Evolutionary conservation across 108 stramenopile species (phyloP).

Genomic region (Skeletonema tropicum): DNA sequence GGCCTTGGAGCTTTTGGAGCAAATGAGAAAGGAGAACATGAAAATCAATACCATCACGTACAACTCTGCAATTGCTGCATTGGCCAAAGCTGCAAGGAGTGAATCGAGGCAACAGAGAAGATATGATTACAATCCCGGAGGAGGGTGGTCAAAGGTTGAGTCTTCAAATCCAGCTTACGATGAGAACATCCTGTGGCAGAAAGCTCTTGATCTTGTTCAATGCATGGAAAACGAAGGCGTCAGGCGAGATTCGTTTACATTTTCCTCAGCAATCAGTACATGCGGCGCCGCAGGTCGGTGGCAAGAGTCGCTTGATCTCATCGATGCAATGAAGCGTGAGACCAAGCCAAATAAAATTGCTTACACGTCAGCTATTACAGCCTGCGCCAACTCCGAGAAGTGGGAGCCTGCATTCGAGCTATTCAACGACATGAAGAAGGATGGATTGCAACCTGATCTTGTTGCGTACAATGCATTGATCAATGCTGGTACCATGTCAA

Average conservation of each 20-base stretch:
- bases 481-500: slow-evolving; percentile 66
- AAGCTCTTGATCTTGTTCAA: slow-evolving; percentile 58
- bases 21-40: slow-evolving; percentile 68
- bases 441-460: slow-evolving; percentile 65
- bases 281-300: slow-evolving; percentile 82
- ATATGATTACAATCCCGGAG: slow-evolving; percentile 12
- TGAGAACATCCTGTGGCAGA: slow-evolving; percentile 53
- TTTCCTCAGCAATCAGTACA: slow-evolving; percentile 76
- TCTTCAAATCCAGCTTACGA: background rate
- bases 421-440: slow-evolving; percentile 71
- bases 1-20: slow-evolving; percentile 65
- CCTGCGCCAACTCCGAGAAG: slow-evolving; percentile 47
- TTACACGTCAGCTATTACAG: slow-evolving; percentile 71
- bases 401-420: slow-evolving; percentile 63
- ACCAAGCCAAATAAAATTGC: slow-evolving; percentile 69
- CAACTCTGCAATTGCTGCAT: slow-evolving; percentile 75
- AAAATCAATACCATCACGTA: slow-evolving; percentile 79
- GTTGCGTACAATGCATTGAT: slow-evolving; percentile 85
- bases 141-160: background rate
- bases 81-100: slow-evolving; percentile 59
- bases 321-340: slow-evolving; percentile 63
- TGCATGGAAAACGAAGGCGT: slow-evolving; percentile 72
- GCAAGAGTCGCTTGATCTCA: slow-evolving; percentile 75
- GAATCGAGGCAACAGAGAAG: slow-evolving; percentile 44
- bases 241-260: slow-evolving; percentile 74